Conservation (phyloP, 2,329 filamentous ascomycete species). For the Botryosphaeria agaves region DNA sequence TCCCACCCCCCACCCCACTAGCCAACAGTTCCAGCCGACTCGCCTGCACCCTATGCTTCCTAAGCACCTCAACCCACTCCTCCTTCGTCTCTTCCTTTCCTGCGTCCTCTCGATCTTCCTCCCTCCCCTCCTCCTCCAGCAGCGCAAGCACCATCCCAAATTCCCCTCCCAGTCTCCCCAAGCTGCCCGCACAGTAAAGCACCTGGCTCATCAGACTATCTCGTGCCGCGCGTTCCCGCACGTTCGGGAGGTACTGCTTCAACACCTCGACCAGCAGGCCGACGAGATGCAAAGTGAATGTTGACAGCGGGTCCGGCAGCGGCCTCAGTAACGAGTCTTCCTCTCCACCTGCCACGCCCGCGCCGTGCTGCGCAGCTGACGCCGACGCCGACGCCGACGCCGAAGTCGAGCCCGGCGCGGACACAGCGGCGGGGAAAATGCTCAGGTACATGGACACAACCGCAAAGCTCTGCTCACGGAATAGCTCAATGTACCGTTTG, state of each 20-base stretch:
- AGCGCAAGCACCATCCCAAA: conserved; percentile 75
- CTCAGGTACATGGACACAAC: conserved; percentile 90
- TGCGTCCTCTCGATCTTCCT: conserved; percentile 21
- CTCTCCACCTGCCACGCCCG: neutral
- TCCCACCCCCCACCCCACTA: conserved; percentile 21
- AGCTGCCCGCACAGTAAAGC: conserved; percentile 78
- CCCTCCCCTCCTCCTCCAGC: conserved; percentile 29
- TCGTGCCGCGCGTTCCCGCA: conserved; percentile 60
- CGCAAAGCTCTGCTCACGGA: conserved; percentile 90
- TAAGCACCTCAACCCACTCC: conserved; percentile 81
- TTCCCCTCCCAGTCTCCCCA: conserved; percentile 79
- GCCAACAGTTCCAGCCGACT: conserved; percentile 49
- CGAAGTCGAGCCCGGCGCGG: conserved; percentile 19
- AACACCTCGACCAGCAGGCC: conserved; percentile 66
- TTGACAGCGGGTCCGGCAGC: conserved; percentile 60
- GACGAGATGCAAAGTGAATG: conserved; percentile 71
- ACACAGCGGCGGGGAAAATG: conserved; percentile 53
- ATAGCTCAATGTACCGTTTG: conserved; percentile 93
- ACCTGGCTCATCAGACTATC: conserved; percentile 88
- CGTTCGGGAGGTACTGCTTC: conserved; percentile 58
- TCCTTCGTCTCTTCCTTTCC: conserved; percentile 25
- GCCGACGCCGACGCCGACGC: no score
- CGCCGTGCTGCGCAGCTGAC: conserved; percentile 1
- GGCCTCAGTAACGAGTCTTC: conserved; percentile 25
- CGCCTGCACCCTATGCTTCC: conserved; percentile 70